Evolutionary conservation across 2,329 filamentous ascomycete genomes (phyloP), one percentile per base, ranked within the genome.

Genomic region (Fusarium paranaense): DNA sequence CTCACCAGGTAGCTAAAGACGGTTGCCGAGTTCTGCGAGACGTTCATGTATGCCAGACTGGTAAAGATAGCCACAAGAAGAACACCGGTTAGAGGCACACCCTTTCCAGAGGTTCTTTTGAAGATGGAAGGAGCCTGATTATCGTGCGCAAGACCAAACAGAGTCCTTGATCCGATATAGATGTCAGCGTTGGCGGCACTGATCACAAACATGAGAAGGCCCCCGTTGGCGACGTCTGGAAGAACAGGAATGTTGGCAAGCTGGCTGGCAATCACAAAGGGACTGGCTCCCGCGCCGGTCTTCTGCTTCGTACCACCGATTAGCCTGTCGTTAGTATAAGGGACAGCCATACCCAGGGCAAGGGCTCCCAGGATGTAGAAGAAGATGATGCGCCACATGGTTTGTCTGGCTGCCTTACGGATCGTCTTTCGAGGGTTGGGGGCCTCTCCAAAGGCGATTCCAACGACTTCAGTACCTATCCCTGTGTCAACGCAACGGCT

Each of bases 1-100:
- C 59, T 70, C 42, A 70, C 63, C 2, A 70, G 32, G 38, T 70
- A 70, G 6, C 58, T 37, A 22, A 70, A 70, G 8, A 70, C 59
- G 8, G 33, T 35, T 4, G 58, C 32, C 1, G 58, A 62, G 59
- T 45, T 67, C n/a, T 58, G 47, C 1, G 67, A 25, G 3, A 35
- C 64, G 30, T 56, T 56, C 30, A 56, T 56, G 32, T 56, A 56
- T 14, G 50, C 30, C 18, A 56, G 11, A 33, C 50, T 56, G 30
- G 50, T 56, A 56, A 56, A 56, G 3, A 33, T 5, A 32, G 47
- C n/a, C n/a, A 54, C 30, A 20, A 54, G 47, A 54, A 54, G 10
- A 32, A 54, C 50, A 16, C 50, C 18, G 1, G 27, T 30, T 3
- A 56, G 32, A 20, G 50, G 50, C 18, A 56, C 50, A 9, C 50